Evolutionary conservation across 345 rosid genomes (phyloP).

Genomic region (Eutrema yunnanense): DNA sequence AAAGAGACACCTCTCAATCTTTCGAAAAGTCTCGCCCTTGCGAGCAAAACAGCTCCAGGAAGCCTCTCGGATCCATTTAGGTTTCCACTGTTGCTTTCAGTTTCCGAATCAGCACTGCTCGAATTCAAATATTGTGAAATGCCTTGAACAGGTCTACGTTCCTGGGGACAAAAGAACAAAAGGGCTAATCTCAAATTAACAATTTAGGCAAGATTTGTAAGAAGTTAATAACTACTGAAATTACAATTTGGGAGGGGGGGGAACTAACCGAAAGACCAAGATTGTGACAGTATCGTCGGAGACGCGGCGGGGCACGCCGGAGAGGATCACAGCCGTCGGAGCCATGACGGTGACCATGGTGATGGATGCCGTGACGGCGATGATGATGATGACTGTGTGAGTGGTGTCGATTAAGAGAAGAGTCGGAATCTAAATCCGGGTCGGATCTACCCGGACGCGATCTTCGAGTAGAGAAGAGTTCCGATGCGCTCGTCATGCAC

Average conservation of each 20-base stretch:
- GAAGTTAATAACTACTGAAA: not conserved
- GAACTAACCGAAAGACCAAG: constrained; percentile 38
- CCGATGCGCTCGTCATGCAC: constrained; percentile 93
- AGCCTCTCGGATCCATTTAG: constrained; percentile 58
- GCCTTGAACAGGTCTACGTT: constrained; percentile 41
- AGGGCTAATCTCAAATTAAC: not conserved
- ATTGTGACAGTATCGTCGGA: constrained; percentile 39
- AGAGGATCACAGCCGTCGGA: constrained; percentile 51
- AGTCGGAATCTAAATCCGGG: constrained; percentile 37
- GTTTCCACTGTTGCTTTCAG: constrained; percentile 37
- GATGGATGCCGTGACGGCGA: constrained; percentile 44
- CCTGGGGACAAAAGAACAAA: constrained; percentile 32
- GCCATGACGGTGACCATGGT: constrained; percentile 46
- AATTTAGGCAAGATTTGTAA: not conserved
- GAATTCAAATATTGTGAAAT: constrained; percentile 32
- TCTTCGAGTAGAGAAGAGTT: constrained; percentile 76
- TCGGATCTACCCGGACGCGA: constrained; percentile 59
- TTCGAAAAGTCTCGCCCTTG: constrained; percentile 89
- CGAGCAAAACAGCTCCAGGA: constrained; percentile 88
- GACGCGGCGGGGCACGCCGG: constrained; percentile 52
- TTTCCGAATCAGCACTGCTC: constrained; percentile 34
- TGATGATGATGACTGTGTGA: constrained; percentile 30
- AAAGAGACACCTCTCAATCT: constrained; percentile 74
- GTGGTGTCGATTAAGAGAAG: constrained; percentile 37
- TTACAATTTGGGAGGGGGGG: not conserved